Evolutionary conservation across 2,329 filamentous ascomycete genomes (phyloP).

Genomic region (Colletotrichum coccodes): DNA sequence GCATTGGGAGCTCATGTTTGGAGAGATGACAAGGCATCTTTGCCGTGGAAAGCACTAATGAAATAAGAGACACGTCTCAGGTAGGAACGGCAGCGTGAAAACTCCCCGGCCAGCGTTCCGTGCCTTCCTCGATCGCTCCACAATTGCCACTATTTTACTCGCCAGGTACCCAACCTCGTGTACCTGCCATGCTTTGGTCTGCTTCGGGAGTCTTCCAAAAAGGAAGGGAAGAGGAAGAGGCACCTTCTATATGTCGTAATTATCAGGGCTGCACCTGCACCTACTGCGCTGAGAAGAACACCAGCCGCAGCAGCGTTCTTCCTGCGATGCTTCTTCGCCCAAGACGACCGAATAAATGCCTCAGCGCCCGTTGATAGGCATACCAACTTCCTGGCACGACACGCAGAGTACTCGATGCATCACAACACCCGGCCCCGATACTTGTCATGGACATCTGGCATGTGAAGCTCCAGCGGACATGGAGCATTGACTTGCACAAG

Average conservation of each 20-base stretch:
- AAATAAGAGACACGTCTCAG: neutral
- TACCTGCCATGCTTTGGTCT: neutral
- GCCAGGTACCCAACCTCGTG: neutral
- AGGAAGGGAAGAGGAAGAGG: neutral
- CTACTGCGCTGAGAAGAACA: no score
- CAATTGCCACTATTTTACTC: neutral
- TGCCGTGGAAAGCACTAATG: neutral
- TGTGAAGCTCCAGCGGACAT: slow-evolving; percentile 14
- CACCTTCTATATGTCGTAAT: neutral
- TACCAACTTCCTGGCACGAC: neutral
- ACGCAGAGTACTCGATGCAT: neutral
- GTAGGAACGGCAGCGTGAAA: neutral
- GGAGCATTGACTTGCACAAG: neutral
- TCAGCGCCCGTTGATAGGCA: neutral
- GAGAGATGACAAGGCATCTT: neutral
- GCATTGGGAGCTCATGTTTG: neutral
- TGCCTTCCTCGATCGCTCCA: neutral
- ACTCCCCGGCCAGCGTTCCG: neutral
- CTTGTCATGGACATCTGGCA: neutral
- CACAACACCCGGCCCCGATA: neutral
- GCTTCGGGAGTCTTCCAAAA: neutral
- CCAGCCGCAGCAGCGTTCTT: neutral
- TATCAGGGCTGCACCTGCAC: neutral
- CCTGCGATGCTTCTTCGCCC: neutral
- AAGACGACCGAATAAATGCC: neutral